A percentile compares a stretch with the other conserved stretches of the same genome.
phyloP scores from a whole-genome alignment of 768 basidiomycete genomes.

The Termitomyces sp. region DNA sequence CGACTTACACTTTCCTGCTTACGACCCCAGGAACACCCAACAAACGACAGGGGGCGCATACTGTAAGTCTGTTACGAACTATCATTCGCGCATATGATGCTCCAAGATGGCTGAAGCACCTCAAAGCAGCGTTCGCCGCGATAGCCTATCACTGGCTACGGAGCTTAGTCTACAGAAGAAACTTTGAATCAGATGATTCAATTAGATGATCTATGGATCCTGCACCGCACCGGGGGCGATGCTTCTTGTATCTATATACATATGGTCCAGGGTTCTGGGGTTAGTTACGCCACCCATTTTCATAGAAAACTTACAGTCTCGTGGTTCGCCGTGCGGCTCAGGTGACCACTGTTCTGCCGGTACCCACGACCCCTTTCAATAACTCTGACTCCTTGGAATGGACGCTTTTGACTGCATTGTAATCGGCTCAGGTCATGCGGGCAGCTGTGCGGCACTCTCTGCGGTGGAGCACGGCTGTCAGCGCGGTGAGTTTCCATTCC shows the following conservation, averaged over 20 bases:
- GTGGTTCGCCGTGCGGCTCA: constrained; percentile 4
- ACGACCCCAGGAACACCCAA: background rate
- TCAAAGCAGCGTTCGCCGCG: background rate
- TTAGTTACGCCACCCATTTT: constrained; percentile 5
- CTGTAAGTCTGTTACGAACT: background rate
- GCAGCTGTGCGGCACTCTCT: constrained; percentile 58
- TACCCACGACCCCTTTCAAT: constrained; percentile 1
- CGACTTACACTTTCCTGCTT: background rate
- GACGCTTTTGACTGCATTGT: constrained; percentile 48
- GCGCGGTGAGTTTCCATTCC: constrained; percentile 28
- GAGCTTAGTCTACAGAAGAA: background rate
- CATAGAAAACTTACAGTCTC: background rate
- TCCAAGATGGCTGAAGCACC: background rate
- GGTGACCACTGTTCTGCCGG: constrained; percentile 4
- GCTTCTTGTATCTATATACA: background rate
- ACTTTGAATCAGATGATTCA: background rate
- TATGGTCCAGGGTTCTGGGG: background rate
- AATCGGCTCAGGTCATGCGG: constrained; percentile 64
- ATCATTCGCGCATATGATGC: background rate
- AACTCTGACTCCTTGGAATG: constrained; percentile 9
- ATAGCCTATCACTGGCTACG: background rate
- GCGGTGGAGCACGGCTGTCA: constrained; percentile 55
- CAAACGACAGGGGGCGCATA: background rate
- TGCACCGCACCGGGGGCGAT: background rate
- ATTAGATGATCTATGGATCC: background rate